Percentiles rank a stretch among this genome's conserved stretches.
These are phyloP conservation scores for Vigna reflexopilosa DNA, from an alignment of 306 rosid species.

Conservation along the genomic window DNA sequence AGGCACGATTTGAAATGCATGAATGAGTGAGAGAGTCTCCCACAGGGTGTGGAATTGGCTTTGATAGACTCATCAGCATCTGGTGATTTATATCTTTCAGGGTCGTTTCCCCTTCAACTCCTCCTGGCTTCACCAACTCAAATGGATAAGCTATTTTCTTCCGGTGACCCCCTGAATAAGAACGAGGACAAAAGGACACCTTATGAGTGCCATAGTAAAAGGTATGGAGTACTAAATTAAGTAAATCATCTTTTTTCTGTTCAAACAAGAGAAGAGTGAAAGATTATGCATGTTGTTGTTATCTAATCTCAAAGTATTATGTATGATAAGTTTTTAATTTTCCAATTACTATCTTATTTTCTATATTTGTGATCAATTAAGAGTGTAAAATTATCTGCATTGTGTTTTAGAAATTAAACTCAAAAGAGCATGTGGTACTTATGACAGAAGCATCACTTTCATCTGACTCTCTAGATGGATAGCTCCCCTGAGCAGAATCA, in stretches of 20 bases:
- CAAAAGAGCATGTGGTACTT: conserved; percentile 41
- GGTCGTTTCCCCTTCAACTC: conserved; percentile 62
- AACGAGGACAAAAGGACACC: not conserved
- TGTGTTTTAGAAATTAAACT: not conserved
- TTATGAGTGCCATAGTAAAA: no score
- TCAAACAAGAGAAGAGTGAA: not conserved
- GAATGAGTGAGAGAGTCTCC: conserved; percentile 32
- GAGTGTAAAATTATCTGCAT: not conserved
- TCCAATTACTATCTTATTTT: not conserved
- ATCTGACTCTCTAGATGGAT: conserved; percentile 43
- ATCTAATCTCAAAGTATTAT: not conserved
- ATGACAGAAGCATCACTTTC: conserved; percentile 47
- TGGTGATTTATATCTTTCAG: conserved; percentile 58
- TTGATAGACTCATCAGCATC: conserved; percentile 54
- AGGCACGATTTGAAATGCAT: conserved; percentile 36
- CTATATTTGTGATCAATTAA: not conserved
- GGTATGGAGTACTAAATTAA: no score
- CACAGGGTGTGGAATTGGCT: conserved; percentile 65
- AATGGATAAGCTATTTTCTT: conserved; percentile 59
- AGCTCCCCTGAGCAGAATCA: conserved; percentile 41
- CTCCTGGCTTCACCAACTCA: conserved; percentile 62
- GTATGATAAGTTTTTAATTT: not conserved
- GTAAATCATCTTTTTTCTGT: not conserved
- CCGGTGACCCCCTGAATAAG: conserved; percentile 41
- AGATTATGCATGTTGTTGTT: not conserved